Conservation (phyloP, 2,329 filamentous ascomycete species). For the Eutypella sp. region DNA sequence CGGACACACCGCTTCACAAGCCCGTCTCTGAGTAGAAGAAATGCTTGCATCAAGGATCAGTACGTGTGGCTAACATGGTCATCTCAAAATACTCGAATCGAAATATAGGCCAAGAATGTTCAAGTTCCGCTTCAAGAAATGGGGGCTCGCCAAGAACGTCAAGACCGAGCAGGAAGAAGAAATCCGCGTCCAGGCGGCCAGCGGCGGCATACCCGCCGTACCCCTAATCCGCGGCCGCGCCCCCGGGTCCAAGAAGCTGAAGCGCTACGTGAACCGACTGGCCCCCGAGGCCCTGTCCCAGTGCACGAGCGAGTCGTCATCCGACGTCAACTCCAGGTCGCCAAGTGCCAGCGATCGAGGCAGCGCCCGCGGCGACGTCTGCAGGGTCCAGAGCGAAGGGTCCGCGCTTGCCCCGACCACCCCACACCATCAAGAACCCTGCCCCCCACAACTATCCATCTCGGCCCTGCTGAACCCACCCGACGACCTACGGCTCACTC, state of each 20-base stretch:
- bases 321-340: background rate
- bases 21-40: no score
- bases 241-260: constrained; percentile 6
- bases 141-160: constrained; percentile 18
- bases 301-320: background rate
- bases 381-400: no score
- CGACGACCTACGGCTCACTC: background rate
- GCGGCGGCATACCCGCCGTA: background rate
- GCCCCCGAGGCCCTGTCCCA: background rate
- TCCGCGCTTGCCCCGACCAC: no score
- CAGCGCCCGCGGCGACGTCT: no score
- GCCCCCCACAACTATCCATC: background rate
- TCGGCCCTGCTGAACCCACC: background rate
- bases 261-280: background rate
- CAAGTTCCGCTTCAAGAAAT: constrained; percentile 6
- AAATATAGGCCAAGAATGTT: background rate
- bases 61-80: background rate
- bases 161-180: constrained; percentile 14
- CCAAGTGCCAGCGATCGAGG: no score
- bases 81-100: background rate
- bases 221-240: constrained; percentile 6
- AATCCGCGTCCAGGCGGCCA: constrained; percentile 1
- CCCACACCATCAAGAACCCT: background rate
- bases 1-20: background rate
- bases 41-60: no score